Evolutionary conservation across 441 rosid species (phyloP), one percentile per base, ranked within the genome.

Genomic region (Croton setiger): DNA sequence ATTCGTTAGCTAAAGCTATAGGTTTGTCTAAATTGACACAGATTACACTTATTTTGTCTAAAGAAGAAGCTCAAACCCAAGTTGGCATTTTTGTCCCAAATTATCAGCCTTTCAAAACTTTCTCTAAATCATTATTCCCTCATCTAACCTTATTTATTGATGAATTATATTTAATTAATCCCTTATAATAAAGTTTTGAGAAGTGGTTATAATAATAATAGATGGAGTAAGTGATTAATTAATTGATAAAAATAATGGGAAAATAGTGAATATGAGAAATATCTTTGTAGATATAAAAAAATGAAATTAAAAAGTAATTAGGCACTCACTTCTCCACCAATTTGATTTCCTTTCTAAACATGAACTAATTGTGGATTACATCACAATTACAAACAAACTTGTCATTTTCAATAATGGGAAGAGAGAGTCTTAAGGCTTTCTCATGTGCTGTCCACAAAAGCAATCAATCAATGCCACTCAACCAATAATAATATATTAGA

Each of bases 381-480:
- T 70, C 80, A 66, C 59, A 55, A n/a, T n/a, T n/a, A 14, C 67
- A 69, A 63, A 73, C 54, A 68, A 68, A 62, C 13, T n/a, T 45
- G 78, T 73, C 80, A 73, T 68, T 64, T 60, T 79, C 78, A 73
- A n/a, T 43, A 54, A 79, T 76, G 66, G 75, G 45, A 31, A 17
- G 49, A 17, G 49, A 17, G 27, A 64, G 31, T 27, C 60, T 36
- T 47, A 35, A 35, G 80, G 76, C 51, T 60, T 57, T 66, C 51
- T 27, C 31, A 27, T 27, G 5, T 39, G 36, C 48, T 49, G 68
- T 60, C 82, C 72, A 58, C 72, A 66, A 20, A 39, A 37, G 67
- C 76, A 63, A 61, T 70, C 66, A 73, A 79, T 43, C 36, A 49
- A 63, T n/a, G 68, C 43, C 68, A 69, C 75, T 66, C 55, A 60